Base-by-base conservation (phyloP, 495 filamentous ascomycete genomes). In the Xylaria bambusicola region DNA sequence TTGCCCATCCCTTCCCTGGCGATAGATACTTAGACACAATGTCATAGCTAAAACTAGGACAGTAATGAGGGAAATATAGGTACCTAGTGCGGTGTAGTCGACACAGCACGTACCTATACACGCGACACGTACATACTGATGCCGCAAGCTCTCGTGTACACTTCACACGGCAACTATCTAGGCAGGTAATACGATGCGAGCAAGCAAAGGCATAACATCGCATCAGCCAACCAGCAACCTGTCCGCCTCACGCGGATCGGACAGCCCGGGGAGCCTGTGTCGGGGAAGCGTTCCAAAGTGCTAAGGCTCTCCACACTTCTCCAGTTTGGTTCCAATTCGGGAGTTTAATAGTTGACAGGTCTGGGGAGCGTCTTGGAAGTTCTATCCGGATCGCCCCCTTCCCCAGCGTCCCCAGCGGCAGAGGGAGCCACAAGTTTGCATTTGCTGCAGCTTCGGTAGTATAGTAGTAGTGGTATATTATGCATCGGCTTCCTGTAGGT, bases 281-380 rank as follows among this genome's bases (percentile, higher is more conserved):
- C 41, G 12, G 52, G 52, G 38, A 55, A 55, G 40, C 20, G 41
- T 47, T 46, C 18, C 53, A 46, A 13, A 13, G 53, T 23, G 41
- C 33, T 35, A 42, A 56, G 31, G 44, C 27, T 45, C 40, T 36
- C 53, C 53, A 56, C 52, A 24, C 46, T 41, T 45, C 38, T 33
- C 38, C 24, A 44, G 40, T 36, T 45, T 56, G 53, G 44, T 8
- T 20, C 13, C 18, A 46, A 17, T 41, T 17, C 8, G 26, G 12
- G 26, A 31, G 5, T 31, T 46, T 7, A 18, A 35, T 42, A 40
- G 41, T 17, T 56, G 41, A 20, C 42, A 35, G 38, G 18, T 48
- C 31, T 31, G 18, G 27, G 31, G 27, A 42, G 15, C 50, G 35
- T 9, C 50, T 24, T 26, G 35, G 15, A 7, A 40, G 3, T 41